phyloP scores from a whole-genome alignment of 495 filamentous ascomycete species.

The Podospora pseudocomata region DNA sequence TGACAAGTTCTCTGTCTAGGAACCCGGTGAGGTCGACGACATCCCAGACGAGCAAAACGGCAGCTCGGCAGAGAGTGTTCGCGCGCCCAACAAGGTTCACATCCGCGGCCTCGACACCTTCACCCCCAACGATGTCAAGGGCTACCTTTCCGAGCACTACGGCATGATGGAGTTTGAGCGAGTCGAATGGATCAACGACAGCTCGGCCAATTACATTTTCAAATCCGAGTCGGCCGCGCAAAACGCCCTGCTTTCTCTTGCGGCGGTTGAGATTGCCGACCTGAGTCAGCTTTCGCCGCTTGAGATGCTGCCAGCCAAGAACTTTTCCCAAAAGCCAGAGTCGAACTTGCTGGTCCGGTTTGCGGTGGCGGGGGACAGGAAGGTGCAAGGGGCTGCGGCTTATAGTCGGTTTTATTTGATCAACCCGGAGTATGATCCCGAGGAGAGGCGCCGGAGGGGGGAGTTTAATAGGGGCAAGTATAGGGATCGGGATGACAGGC shows the following conservation, averaged over 20 bases:
- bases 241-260: constrained; percentile 66
- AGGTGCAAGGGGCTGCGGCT: constrained; percentile 69
- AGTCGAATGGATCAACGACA: constrained; percentile 95
- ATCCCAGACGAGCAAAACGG: constrained; percentile 22
- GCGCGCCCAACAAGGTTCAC: constrained; percentile 66
- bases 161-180: constrained; percentile 48
- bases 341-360: constrained; percentile 66
- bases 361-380: constrained; percentile 71
- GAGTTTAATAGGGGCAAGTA: constrained; percentile 46
- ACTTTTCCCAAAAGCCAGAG: constrained; percentile 61
- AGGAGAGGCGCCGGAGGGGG: constrained; percentile 57
- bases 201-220: constrained; percentile 82
- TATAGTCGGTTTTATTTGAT: constrained; percentile 87
- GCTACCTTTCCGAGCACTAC: constrained; percentile 65
- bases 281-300: constrained; percentile 44
- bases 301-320: constrained; percentile 59
- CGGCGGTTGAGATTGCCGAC: constrained; percentile 42
- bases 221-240: constrained; percentile 59
- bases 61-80: constrained; percentile 23
- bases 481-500: constrained; percentile 58
- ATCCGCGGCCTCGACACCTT: constrained; percentile 78
- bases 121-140: constrained; percentile 69
- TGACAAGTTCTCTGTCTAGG: constrained; percentile 24
- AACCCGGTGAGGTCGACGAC: constrained; percentile 37
- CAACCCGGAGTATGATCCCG: constrained; percentile 82